Conservation (phyloP, 2,329 filamentous ascomycete species). For the Grosmannia serpens region DNA sequence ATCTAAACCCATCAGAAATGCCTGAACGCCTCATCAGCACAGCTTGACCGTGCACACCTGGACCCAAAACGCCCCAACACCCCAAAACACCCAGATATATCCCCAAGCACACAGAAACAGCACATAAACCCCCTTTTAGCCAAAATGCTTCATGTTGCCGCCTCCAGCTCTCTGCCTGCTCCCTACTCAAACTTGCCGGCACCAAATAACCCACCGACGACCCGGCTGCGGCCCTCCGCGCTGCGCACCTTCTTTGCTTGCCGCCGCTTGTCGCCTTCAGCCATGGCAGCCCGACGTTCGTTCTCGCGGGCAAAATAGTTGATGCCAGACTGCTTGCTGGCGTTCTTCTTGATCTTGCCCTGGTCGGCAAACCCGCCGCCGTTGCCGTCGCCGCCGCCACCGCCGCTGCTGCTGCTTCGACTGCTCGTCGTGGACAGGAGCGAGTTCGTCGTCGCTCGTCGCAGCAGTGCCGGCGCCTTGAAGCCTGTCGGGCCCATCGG, state of each 20-base stretch:
- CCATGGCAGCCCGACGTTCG: slow-evolving; percentile 41
- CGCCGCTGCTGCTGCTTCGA: slow-evolving; percentile 14
- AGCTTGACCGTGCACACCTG: background rate
- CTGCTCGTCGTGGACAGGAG: slow-evolving; percentile 28
- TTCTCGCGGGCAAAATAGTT: slow-evolving; percentile 49
- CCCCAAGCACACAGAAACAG: too few species aligned
- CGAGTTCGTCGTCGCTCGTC: slow-evolving; percentile 61
- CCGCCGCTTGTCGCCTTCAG: slow-evolving; percentile 45
- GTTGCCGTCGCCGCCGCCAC: background rate
- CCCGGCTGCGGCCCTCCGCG: slow-evolving; percentile 42
- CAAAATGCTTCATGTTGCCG: background rate
- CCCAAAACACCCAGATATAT: background rate
- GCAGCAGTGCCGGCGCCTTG: slow-evolving; percentile 59
- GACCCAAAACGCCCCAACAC: background rate
- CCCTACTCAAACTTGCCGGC: slow-evolving; percentile 40
- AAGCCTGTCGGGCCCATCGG: slow-evolving; percentile 31
- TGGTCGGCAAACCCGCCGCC: slow-evolving; percentile 17
- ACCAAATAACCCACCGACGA: slow-evolving; percentile 47
- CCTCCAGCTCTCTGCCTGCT: background rate
- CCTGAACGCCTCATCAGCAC: background rate
- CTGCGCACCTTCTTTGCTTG: slow-evolving; percentile 47
- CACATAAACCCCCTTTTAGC: background rate
- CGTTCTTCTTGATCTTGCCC: slow-evolving; percentile 37
- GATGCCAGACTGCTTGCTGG: slow-evolving; percentile 48
- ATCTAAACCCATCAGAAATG: background rate